These are phyloP conservation scores for Nowakowskiella sp. DNA, from an alignment of 192 early-diverging fungal genomes.

Conservation along the genomic window DNA sequence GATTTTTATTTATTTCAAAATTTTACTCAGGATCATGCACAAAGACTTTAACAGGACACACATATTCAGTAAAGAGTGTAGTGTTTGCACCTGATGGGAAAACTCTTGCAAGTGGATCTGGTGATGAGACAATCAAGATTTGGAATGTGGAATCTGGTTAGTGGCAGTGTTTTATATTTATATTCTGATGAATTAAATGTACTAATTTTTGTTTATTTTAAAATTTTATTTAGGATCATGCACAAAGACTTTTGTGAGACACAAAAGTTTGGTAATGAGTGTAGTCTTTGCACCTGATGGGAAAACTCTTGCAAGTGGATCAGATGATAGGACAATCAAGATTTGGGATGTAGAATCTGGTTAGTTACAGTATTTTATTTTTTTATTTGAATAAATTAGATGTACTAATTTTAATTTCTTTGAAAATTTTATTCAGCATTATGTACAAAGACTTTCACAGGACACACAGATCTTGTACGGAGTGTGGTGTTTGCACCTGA, in stretches of 20 bases:
- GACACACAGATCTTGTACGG: conserved; percentile 85
- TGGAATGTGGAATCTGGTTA: too few relatives aligned
- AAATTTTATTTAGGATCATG: too few relatives aligned
- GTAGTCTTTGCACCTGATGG: conserved; percentile 94
- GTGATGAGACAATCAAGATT: conserved; percentile 76
- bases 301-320: conserved; percentile 84
- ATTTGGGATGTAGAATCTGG: conserved; percentile 48
- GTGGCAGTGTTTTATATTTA: too few relatives aligned
- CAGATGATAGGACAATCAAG: conserved; percentile 90
- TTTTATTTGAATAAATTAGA: background rate
- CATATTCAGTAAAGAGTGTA: conserved; percentile 91
- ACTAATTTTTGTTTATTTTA: too few relatives aligned
- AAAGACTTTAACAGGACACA: too few relatives aligned
- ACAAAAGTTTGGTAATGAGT: too few relatives aligned
- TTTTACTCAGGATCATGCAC: too few relatives aligned
- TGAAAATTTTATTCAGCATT: conserved; percentile 36
- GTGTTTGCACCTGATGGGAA: conserved; percentile 91
- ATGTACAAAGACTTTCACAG: conserved; percentile 77
- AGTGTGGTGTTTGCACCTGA: conserved; percentile 95
- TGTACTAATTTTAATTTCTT: conserved; percentile 4
- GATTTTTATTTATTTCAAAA: too few relatives aligned
- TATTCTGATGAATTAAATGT: too few relatives aligned
- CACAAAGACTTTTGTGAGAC: too few relatives aligned
- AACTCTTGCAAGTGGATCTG: conserved; percentile 89
- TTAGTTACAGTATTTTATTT: conserved; percentile 14